Base-by-base conservation (phyloP, 257 asterid genomes). In the Capsicum pubescens region DNA sequence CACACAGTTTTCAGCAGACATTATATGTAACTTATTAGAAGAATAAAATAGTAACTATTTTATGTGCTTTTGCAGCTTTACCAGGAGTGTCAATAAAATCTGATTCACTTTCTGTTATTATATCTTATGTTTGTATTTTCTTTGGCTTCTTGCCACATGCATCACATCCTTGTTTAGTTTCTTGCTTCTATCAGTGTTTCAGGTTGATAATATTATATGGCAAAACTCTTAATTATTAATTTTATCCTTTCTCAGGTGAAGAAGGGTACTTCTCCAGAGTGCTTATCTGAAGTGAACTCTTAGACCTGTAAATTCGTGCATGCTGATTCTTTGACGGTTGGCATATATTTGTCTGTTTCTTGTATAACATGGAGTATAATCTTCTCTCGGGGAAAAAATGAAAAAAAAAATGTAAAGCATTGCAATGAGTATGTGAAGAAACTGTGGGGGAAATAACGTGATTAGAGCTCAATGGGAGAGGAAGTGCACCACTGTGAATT, bases 321-420 rank as follows among this genome's bases (percentile, higher is more conserved):
- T 8, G 82, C 66, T 32, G 64, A 77, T 77, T 55, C 64, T 77
- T 54, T 77, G 82, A 54, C 15, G 46, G 64, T 55, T 26, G 66
- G 19, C 26, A 9, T 77, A 54, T 26, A 76, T 55, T 26, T 26
- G 82, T 7, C 46, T 54, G 63, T 55, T 77, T 50, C 61, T 7
- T 26, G 32, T 15, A 4, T 54, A 50, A 50, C 48, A 77, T 54
- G 82, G 50, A 26, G 26, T 52, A 77, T 32, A 21, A 6, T 32
- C 54, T 39, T 50, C 52, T 50, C 21, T 26, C 19, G 32, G 12
- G 42, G 3, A 5, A 50, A 52, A 3, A 71, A 17, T 71, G 35
- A 16, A 68, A 69, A 44, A 12, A 12, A 42, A 35, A 4, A 8
- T 35, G 48, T 76, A 52, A 26, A 77, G 7, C 7, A 54, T 26